These are phyloP conservation scores for Exophiala lecanii-corni DNA, from an alignment of 2,329 filamentous ascomycete genomes.

Conservation along the genomic window DNA sequence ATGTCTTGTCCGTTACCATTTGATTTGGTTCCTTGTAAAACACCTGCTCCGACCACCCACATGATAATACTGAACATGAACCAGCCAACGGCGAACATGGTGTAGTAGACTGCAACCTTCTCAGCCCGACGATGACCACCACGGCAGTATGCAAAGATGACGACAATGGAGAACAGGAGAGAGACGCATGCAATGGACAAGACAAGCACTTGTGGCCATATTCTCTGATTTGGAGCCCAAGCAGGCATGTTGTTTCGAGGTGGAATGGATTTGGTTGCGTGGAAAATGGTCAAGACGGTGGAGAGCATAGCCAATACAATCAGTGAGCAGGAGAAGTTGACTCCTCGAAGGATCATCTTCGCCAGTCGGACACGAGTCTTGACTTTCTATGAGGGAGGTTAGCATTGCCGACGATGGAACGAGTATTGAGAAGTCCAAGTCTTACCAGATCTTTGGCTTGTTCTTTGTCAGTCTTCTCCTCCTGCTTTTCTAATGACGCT, in stretches of 20 bases:
- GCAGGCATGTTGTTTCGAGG: constrained; percentile 74
- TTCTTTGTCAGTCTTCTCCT: constrained; percentile 74
- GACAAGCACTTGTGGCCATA: constrained; percentile 86
- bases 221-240: constrained; percentile 74
- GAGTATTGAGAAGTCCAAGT: constrained; percentile 22
- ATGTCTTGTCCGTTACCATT: constrained; percentile 77
- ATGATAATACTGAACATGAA: constrained; percentile 90
- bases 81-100: constrained; percentile 85
- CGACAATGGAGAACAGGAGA: constrained; percentile 68
- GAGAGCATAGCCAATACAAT: constrained; percentile 90
- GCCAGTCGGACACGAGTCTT: constrained; percentile 87
- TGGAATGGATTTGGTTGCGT: constrained; percentile 71
- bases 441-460: constrained; percentile 84
- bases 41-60: constrained; percentile 80
- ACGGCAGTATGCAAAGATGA: constrained; percentile 82
- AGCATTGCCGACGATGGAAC: constrained; percentile 26
- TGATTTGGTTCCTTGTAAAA: constrained; percentile 74
- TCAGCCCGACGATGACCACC: constrained; percentile 85
- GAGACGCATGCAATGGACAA: constrained; percentile 76
- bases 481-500: constrained; percentile 77
- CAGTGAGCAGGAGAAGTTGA: constrained; percentile 95
- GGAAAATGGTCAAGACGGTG: constrained; percentile 88
- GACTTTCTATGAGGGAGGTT: constrained; percentile 65
- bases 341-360: constrained; percentile 88
- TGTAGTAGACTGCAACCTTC: constrained; percentile 93